phyloP scores from a whole-genome alignment of 306 rosid genomes.

The Cicer yamashitae region DNA sequence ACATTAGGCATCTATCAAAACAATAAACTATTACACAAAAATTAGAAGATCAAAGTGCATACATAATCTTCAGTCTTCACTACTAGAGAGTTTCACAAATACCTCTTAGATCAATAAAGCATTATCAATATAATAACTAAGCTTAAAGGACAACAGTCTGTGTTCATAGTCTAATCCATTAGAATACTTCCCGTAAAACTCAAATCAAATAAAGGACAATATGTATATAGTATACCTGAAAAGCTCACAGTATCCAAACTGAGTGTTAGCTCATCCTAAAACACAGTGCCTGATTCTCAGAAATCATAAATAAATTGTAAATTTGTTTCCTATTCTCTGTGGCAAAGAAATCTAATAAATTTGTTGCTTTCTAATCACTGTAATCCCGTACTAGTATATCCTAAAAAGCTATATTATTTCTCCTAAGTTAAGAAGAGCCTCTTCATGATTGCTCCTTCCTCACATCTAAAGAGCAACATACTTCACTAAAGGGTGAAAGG shows the following conservation, averaged over 20 bases:
- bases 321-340: background rate
- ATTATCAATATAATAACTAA: background rate
- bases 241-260: too few species aligned
- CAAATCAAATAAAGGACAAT: background rate
- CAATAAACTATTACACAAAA: background rate
- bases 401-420: background rate
- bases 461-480: background rate
- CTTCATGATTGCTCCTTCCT: background rate
- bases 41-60: slow-evolving; percentile 4
- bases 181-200: background rate
- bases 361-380: background rate
- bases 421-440: background rate
- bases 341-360: background rate
- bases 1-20: slow-evolving; percentile 9
- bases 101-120: background rate
- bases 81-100: background rate
- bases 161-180: background rate
- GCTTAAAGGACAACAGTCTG: background rate
- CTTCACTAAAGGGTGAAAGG: slow-evolving; percentile 2
- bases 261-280: too few species aligned
- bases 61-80: background rate
- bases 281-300: background rate
- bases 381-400: background rate
- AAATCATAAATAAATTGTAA: too few species aligned
- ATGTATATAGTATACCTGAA: background rate